Evolutionary conservation across 2,329 filamentous ascomycete species (phyloP).

Genomic region (Calonectria pseudoreteaudii): DNA sequence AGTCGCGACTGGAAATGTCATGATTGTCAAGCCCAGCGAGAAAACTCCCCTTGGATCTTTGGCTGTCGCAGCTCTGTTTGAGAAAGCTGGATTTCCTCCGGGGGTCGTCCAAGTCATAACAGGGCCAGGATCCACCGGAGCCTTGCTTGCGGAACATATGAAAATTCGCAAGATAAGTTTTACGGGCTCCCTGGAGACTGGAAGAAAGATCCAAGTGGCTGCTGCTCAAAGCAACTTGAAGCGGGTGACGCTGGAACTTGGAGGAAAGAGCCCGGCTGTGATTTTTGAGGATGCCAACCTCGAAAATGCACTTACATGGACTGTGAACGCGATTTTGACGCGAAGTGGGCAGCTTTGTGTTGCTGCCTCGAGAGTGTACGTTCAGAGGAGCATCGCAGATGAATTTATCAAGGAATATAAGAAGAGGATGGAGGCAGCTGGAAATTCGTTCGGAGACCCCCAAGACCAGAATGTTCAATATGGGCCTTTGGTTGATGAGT

Average conservation of each 20-base stretch:
- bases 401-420: slow-evolving; percentile 25
- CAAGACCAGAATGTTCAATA: slow-evolving; percentile 15
- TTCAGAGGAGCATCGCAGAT: slow-evolving; percentile 19
- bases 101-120: slow-evolving; percentile 60
- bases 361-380: slow-evolving; percentile 20
- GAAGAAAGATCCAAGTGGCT: slow-evolving; percentile 69
- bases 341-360: slow-evolving; percentile 26
- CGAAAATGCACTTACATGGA: slow-evolving; percentile 29
- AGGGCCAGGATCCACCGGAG: slow-evolving; percentile 70
- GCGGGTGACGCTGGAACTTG: slow-evolving; percentile 69
- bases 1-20: slow-evolving; percentile 64
- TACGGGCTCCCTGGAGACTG: slow-evolving; percentile 68
- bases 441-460: slow-evolving; percentile 18
- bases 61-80: slow-evolving; percentile 57
- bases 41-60: slow-evolving; percentile 58
- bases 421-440: slow-evolving; percentile 20
- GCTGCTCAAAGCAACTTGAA: slow-evolving; percentile 65
- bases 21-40: slow-evolving; percentile 68
- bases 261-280: slow-evolving; percentile 70
- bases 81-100: slow-evolving; percentile 65
- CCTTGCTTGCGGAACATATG: slow-evolving; percentile 65
- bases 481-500: slow-evolving; percentile 21
- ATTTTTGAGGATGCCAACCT: slow-evolving; percentile 66
- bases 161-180: slow-evolving; percentile 71
- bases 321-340: slow-evolving; percentile 22